Evolutionary conservation across 2,329 filamentous ascomycete genomes (phyloP).

Genomic region (Exserohilum turcica): DNA sequence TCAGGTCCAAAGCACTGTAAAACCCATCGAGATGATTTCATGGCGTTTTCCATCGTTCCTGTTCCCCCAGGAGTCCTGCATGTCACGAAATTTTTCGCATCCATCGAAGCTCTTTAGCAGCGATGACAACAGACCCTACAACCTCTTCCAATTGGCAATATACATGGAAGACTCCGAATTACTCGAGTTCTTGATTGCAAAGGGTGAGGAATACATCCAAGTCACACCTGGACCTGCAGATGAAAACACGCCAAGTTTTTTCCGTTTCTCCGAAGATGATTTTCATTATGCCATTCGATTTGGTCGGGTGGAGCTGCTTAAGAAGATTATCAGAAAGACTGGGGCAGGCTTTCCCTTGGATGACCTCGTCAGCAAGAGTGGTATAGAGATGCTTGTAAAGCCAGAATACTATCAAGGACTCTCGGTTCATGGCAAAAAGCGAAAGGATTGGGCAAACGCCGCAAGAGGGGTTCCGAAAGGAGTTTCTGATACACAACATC

Average conservation of each 20-base stretch:
- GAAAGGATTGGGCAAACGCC: constrained; percentile 67
- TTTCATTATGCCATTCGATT: constrained; percentile 49
- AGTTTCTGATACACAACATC: constrained; percentile 29
- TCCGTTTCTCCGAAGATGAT: constrained; percentile 19
- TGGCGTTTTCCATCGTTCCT: constrained; percentile 24
- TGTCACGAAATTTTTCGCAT: background rate
- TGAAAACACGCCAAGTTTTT: constrained; percentile 8
- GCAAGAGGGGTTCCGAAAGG: constrained; percentile 14
- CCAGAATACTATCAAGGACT: constrained; percentile 74
- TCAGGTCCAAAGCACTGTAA: constrained; percentile 67
- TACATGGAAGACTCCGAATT: constrained; percentile 27
- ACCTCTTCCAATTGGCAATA: constrained; percentile 42
- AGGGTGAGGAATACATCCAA: constrained; percentile 23
- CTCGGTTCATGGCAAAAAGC: constrained; percentile 71
- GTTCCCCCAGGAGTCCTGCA: constrained; percentile 13
- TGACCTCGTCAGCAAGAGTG: constrained; percentile 67
- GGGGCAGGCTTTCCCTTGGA: constrained; percentile 74
- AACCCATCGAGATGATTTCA: constrained; percentile 60
- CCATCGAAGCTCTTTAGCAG: background rate
- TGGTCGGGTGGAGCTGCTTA: constrained; percentile 62
- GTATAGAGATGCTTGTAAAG: constrained; percentile 66
- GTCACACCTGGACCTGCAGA: constrained; percentile 8
- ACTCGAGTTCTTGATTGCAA: constrained; percentile 23
- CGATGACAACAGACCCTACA: constrained; percentile 10
- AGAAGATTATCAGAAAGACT: constrained; percentile 67